A percentile compares a stretch with the other conserved stretches of the same genome.
Evolutionary conservation across 2,329 filamentous ascomycete species (phyloP).

Genomic region (Emmonsiellopsis sp.): DNA sequence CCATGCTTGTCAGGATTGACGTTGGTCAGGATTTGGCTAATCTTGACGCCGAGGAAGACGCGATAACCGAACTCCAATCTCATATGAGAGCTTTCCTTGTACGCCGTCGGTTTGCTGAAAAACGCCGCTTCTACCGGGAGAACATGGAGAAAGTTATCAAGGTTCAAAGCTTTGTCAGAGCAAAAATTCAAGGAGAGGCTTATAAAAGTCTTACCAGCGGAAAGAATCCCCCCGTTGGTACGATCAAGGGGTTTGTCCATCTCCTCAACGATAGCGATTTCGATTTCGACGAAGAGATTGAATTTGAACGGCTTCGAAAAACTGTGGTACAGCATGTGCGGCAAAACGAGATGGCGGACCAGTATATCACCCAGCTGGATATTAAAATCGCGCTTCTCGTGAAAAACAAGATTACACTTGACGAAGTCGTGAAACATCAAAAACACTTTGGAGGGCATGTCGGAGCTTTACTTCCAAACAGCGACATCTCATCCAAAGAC

Average conservation of each 20-base stretch:
- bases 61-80: constrained; percentile 64
- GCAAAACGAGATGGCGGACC: constrained; percentile 92
- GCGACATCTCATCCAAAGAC: constrained; percentile 78
- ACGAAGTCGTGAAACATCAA: constrained; percentile 95
- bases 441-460: constrained; percentile 90
- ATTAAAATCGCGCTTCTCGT: constrained; percentile 98
- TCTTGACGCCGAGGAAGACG: constrained; percentile 74
- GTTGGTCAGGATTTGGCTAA: constrained; percentile 66
- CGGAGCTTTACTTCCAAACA: constrained; percentile 74
- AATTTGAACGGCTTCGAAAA: constrained; percentile 90
- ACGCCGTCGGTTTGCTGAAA: constrained; percentile 67
- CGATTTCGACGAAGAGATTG: constrained; percentile 96
- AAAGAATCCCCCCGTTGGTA: constrained; percentile 92
- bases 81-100: constrained; percentile 64
- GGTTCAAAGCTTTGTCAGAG: constrained; percentile 92
- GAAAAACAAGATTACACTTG: constrained; percentile 98
- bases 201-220: constrained; percentile 95
- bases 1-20: constrained; percentile 65
- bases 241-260: constrained; percentile 96
- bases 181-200: constrained; percentile 90
- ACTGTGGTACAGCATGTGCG: constrained; percentile 95
- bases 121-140: constrained; percentile 78
- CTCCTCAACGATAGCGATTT: constrained; percentile 96
- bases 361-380: constrained; percentile 96
- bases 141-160: constrained; percentile 99